Percentiles rank a stretch among this genome's conserved stretches.
phyloP scores from a whole-genome alignment of 2,329 filamentous ascomycete genomes.

The Venturia pyrina region DNA sequence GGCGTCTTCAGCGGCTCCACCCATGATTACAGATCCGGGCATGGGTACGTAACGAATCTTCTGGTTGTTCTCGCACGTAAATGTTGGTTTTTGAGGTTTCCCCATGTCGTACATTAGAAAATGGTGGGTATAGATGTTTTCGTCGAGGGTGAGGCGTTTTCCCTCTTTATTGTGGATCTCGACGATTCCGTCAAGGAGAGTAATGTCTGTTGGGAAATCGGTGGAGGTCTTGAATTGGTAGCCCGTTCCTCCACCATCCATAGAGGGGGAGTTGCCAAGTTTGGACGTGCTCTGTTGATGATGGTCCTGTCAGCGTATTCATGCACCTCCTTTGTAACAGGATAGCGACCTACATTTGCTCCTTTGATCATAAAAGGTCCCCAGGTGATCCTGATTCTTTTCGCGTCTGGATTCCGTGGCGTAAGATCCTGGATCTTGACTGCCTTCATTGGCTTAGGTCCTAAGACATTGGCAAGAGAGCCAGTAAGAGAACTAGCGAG shows the following conservation, averaged over 20 bases:
- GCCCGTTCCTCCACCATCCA: constrained; percentile 10
- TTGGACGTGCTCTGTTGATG: constrained; percentile 7
- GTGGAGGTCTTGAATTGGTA: not conserved
- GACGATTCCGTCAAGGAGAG: constrained; percentile 8
- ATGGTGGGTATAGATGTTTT: constrained; percentile 10
- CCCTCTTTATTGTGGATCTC: constrained; percentile 4
- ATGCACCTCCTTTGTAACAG: no score
- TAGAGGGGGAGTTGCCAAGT: constrained; percentile 4
- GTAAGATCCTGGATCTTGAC: constrained; percentile 5
- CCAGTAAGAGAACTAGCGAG: not conserved
- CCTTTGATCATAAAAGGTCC: constrained; percentile 2
- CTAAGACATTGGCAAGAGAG: not conserved
- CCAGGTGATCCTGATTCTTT: constrained; percentile 9
- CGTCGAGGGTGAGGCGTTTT: constrained; percentile 3
- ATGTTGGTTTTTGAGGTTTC: not conserved
- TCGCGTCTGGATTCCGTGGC: not conserved
- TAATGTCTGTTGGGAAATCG: constrained; percentile 6
- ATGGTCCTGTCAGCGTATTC: not conserved
- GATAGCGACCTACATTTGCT: not conserved
- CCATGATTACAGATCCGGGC: constrained; percentile 6
- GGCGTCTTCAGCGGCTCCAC: constrained; percentile 9
- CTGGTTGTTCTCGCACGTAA: not conserved
- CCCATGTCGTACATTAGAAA: constrained; percentile 7
- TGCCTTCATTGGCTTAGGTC: constrained; percentile 1
- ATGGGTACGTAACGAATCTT: constrained; percentile 2